Evolutionary conservation across 2,329 filamentous ascomycete genomes (phyloP).

Genomic region (Fusarium begoniae): DNA sequence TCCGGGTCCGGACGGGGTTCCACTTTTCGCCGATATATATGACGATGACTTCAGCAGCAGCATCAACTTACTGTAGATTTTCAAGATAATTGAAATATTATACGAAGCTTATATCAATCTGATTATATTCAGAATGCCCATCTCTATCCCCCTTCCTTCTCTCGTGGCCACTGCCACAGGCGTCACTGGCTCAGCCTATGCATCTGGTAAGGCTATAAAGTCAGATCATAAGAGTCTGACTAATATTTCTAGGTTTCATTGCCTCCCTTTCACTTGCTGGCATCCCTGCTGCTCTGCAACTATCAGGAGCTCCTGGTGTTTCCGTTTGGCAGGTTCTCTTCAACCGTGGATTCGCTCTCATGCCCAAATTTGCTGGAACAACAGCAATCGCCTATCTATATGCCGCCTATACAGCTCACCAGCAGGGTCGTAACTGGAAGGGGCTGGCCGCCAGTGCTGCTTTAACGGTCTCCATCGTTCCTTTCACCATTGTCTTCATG

Average conservation of each 20-base stretch:
- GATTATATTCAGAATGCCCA: neutral
- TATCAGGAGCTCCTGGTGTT: slow-evolving; percentile 43
- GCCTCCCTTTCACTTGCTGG: slow-evolving; percentile 49
- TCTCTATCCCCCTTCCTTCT: slow-evolving; percentile 42
- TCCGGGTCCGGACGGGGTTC: slow-evolving; percentile 26
- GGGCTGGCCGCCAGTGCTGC: slow-evolving; percentile 46
- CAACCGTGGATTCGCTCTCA: slow-evolving; percentile 47
- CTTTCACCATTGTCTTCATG: slow-evolving; percentile 53
- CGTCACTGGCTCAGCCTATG: slow-evolving; percentile 51
- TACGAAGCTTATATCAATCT: neutral
- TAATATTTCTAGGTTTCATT: slow-evolving; percentile 46
- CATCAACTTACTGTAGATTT: neutral
- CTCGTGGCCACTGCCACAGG: slow-evolving; percentile 51
- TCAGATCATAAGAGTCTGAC: neutral
- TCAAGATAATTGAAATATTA: neutral
- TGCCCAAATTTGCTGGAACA: slow-evolving; percentile 49
- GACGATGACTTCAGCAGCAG: neutral
- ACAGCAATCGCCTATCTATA: slow-evolving; percentile 49
- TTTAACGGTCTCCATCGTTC: slow-evolving; percentile 51
- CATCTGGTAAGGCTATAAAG: slow-evolving; percentile 43
- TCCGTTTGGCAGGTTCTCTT: slow-evolving; percentile 52
- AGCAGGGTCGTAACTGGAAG: slow-evolving; percentile 45
- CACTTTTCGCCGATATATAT: slow-evolving; percentile 21
- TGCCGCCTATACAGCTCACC: slow-evolving; percentile 47
- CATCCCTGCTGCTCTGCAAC: slow-evolving; percentile 43